Base-by-base conservation (phyloP, 2,329 filamentous ascomycete species). In the Colletotrichum sp. region DNA sequence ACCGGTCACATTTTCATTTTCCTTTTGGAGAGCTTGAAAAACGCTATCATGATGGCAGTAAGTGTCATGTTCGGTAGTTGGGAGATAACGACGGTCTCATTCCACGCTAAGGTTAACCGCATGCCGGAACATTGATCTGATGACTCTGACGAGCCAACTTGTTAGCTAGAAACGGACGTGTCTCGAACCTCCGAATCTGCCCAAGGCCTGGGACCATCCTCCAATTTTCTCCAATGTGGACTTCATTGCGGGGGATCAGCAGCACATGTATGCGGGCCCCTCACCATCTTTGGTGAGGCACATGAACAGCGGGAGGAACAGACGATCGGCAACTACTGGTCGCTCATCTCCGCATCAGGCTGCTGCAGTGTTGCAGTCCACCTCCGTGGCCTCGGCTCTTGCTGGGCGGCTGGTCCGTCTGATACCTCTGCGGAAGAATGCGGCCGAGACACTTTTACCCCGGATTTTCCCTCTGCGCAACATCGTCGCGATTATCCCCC, bases 391-490 rank as follows among this genome's bases (percentile, higher is more conserved):
- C 30, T 39, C 61, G 44, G 57, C 30, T 52, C 22, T 57, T 48
- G 6, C 32, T 44, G 34, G 48, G 72, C 72, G 48, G 28, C 22
- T 74, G 72, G 71, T 71, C 71, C 34, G 28, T 59, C n/a, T 27
- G 22, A 27, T 22, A 22, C 55, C 36, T 55, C 61, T 64, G 19
- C 19, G 27, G 19, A 61, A 61, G 25, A 59, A 39, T 39, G 27
- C 30, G 61, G 55, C 63, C 63, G 57, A 63, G 69, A 68, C 68
- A 68, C 19, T 67, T 19, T 61, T 68, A 60, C 69, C 72, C 72
- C 72, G 30, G 69, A 67, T 72, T 63, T 13, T 7, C 27, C 22
- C 15, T 52, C 8, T 59, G 67, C 32, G 57, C 22, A 25, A 52
- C 39, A 16, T 36, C 48, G 60, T 44, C 7, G 36, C 63, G 34